Evolutionary conservation across 2,329 filamentous ascomycete genomes (phyloP), one percentile per base, ranked within the genome.

Genomic region (Capronia epimyces): DNA sequence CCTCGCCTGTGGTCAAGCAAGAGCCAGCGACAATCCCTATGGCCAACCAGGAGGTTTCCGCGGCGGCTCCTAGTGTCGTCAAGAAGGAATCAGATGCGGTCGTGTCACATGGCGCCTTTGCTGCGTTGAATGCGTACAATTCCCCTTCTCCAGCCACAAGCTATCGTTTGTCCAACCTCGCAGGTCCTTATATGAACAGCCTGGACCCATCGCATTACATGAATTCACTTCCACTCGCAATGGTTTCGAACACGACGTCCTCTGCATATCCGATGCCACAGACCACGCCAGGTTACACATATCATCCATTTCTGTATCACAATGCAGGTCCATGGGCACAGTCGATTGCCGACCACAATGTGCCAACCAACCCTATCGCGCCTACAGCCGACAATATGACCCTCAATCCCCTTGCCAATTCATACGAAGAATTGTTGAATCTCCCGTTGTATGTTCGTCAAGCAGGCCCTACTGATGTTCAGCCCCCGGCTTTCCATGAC

Each of bases 371-470:
- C 24, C 20, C 29, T 20, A 16, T 37, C 7, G 37, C 42, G 15
- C 31, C 34, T 16, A 32, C 18, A 22, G 36, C 24, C 21, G 31
- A 46, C 36, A 46, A 50, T 13, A 20, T 52, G 36, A 32, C 39
- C 13, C 43, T 57, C 18, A 53, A 52, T 25, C 51, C 55, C 8
- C 41, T 46, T 46, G 51, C 55, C 12, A 51, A 13, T 5, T 51
- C 55, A 8, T 57, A 54, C 20, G 43, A 52, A 42, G 51, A 57
- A n/a, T 39, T 57, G 51, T 49, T 57, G 9, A 52, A 49, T 18
- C 54, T 54, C 51, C 51, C 55, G 6, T 24, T 57, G 37, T 49
- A 57, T 31, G 36, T 36, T n/a, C 45, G 37, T 12, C 41, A 46
- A 16, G 27, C 44, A n/a, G 8, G 4, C 8, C 20, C 39, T 9